phyloP scores from a whole-genome alignment of 108 stramenopile genomes.

The Fistulifera pelliculosa region DNA sequence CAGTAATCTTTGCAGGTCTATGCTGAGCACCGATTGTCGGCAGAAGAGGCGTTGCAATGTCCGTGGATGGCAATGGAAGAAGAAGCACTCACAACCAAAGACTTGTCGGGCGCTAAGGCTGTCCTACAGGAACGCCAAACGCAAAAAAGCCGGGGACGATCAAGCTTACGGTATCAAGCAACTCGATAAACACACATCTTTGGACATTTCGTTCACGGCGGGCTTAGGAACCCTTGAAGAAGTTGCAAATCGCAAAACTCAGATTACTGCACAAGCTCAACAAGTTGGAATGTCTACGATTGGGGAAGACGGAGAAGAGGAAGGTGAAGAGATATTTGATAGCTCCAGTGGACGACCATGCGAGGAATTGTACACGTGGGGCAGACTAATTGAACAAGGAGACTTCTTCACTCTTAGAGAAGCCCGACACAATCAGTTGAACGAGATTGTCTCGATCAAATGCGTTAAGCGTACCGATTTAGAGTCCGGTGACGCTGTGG shows the following conservation, averaged over 20 bases:
- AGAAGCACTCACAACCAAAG: slow-evolving; percentile 27
- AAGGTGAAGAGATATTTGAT: slow-evolving; percentile 9
- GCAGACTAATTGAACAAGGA: slow-evolving; percentile 41
- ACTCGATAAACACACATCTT: slow-evolving; percentile 5
- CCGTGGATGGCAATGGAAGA: slow-evolving; percentile 51
- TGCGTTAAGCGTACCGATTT: slow-evolving; percentile 47
- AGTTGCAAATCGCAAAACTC: slow-evolving; percentile 1
- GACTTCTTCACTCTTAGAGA: slow-evolving; percentile 59
- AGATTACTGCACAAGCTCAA: background rate
- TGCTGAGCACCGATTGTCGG: slow-evolving; percentile 35
- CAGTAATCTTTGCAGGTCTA: slow-evolving; percentile 44
- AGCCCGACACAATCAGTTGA: slow-evolving; percentile 36
- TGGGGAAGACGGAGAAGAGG: slow-evolving; percentile 1
- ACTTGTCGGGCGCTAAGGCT: slow-evolving; percentile 29
- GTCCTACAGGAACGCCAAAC: slow-evolving; percentile 12
- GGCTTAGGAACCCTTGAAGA: slow-evolving; percentile 12
- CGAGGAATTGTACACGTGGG: slow-evolving; percentile 18
- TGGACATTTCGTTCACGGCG: slow-evolving; percentile 8
- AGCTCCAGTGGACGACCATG: slow-evolving; percentile 18
- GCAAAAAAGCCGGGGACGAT: background rate
- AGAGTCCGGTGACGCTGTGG: slow-evolving; percentile 43
- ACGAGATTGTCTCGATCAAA: slow-evolving; percentile 47
- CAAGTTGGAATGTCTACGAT: background rate
- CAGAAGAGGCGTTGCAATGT: slow-evolving; percentile 28
- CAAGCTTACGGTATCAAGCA: background rate